Evolutionary conservation across 176 grass and related monocot genomes (phyloP), one percentile per base, ranked within the genome.

Genomic region (Phyllostachys edulis): DNA sequence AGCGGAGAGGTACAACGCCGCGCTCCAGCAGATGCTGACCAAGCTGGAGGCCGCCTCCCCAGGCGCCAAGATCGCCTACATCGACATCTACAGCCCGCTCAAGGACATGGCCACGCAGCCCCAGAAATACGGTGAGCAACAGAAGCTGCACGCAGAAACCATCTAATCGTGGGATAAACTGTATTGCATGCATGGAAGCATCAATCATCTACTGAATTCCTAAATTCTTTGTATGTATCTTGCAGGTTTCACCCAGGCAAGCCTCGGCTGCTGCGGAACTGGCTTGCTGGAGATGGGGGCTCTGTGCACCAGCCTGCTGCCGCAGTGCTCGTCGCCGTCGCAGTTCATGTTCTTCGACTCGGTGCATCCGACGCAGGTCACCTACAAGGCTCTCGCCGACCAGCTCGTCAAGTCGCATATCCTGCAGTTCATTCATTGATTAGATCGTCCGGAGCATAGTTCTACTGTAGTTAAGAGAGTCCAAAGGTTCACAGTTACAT

Each of bases 311-410:
- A 69, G 56, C 41, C 0, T n/a, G 14, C 66, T 69, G 55, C 75
- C 57, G 77, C 74, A 29, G 69, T 93, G 91, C 60, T 6, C 10
- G 66, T 87, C 85, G 21, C 88, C 91, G 51, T 75, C 56, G 50
- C 27, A 67, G 8, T 90, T 64, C 82, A 82, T 93, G 81, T 90
- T 93, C 63, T 93, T 89, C 76, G 91, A 93, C 59, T 87, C 87
- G 0, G 91, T 93, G 23, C 91, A 93, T 79, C 91, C 91, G n/a
- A 85, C 91, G 52, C 85, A 93, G 71, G 73, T 85, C 27, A 73
- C 88, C 51, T 93, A 93, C 74, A 83, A 75, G 82, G 76, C 72
- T 23, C 78, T 93, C 12, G 87, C 91, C 36, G 78, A 79, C 40
- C 78, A 71, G 52, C 66, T 92, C 75, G 63, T 87, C 79, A 47